A percentile compares a stretch with the other conserved stretches of the same genome.
Evolutionary conservation across 306 rosid genomes (phyloP).

Genomic region (Sicyos edulis): DNA sequence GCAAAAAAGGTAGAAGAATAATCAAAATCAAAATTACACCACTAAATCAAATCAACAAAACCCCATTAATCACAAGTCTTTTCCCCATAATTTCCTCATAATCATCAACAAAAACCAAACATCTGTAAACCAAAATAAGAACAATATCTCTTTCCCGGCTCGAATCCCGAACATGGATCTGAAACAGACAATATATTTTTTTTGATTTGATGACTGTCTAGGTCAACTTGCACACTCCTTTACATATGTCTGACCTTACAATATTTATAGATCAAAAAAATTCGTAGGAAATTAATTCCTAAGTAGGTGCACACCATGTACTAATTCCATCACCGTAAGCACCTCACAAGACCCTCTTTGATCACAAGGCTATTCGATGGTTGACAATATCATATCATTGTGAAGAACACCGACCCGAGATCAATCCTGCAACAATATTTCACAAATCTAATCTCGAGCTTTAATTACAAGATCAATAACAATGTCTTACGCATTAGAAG

Average conservation of each 20-base stretch:
- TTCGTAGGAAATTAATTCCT: too few relatives aligned
- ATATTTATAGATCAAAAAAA: too few relatives aligned
- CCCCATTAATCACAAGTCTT: slow-evolving; percentile 1
- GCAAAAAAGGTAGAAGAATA: background rate
- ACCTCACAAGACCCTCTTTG: too few relatives aligned
- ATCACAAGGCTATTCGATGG: too few relatives aligned
- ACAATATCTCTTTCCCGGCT: background rate
- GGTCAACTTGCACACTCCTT: too few relatives aligned
- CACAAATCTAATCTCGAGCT: background rate
- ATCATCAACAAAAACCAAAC: background rate
- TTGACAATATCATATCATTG: background rate
- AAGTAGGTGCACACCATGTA: too few relatives aligned
- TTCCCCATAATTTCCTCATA: slow-evolving; percentile 5
- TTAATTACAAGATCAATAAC: background rate
- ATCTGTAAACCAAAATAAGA: background rate
- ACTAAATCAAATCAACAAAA: background rate
- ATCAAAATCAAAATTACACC: background rate
- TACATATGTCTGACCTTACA: too few relatives aligned
- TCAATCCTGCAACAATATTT: too few relatives aligned
- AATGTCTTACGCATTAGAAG: slow-evolving; percentile 54
- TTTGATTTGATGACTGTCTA: too few relatives aligned
- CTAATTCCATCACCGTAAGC: too few relatives aligned
- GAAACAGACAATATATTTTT: background rate
- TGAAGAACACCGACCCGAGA: background rate
- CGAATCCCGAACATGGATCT: background rate